Base-by-base conservation (phyloP, 495 filamentous ascomycete species). In the Astrocystis sublimbata region DNA sequence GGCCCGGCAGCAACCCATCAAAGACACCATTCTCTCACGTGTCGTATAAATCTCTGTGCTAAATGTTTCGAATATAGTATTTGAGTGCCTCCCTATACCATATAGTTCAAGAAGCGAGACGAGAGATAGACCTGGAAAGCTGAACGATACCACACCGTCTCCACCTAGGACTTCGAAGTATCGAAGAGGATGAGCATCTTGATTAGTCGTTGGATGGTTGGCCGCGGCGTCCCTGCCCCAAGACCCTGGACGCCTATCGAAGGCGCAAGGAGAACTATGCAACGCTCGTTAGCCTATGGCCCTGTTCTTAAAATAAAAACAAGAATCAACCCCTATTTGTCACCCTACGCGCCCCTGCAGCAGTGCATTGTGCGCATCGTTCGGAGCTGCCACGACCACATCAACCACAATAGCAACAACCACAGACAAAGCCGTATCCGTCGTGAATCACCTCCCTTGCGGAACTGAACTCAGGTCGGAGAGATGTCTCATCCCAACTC, bases 261-360 rank as follows among this genome's bases (percentile, higher is more conserved):
- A 41, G 23, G 23, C 10, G 36, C 36, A 24, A 35, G 30, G 26
- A 56, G 36, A 15, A 15, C n/a, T 28, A 56, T 17, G 4, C 21
- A 42, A 42, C 36, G 51, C 21, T 6, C 19, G 10, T 15, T 38
- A 42, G 35, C 19, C 31, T 41, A 12, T 42, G 6, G 19, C 51
- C 51, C 19, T 38, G 15, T 54, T 38, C 51, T 33, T 41, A 56
- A 56, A 56, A 56, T 42, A 42, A 41, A 56, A 42, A 36, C 19
- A 13, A 24, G 19, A 24, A n/a, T 12, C 7, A n/a, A 3, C 23
- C 52, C 52, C 36, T 6, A 41, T 56, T 42, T 19, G 19, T 7
- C 5, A 17, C 12, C 4, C 6, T n/a, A n/a, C n/a, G n/a, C n/a
- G n/a, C 26, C 49, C 35, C 40, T 28, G 23, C 54, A 43, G n/a